Conservation (phyloP, 176 grass and related monocot species). For the Carex littledalei region DNA sequence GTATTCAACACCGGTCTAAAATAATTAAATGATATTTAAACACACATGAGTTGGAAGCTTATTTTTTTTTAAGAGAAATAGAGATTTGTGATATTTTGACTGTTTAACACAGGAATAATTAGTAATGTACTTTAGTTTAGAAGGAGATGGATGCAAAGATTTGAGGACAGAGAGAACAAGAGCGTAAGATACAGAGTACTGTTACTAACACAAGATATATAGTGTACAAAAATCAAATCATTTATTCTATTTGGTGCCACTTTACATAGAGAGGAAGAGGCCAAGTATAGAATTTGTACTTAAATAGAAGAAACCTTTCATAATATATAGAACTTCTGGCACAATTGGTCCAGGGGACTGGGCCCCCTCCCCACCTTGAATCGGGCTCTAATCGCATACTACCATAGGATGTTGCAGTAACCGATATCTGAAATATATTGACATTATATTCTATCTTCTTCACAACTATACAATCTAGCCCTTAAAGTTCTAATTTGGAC, state of each 20-base stretch:
- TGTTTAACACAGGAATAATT: not conserved
- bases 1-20: not conserved
- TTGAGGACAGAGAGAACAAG: not conserved
- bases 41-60: not conserved
- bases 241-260: not conserved
- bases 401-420: not conserved
- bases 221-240: not conserved
- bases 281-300: not conserved
- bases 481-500: not conserved
- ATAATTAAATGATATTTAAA: not conserved
- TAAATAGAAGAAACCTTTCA: not conserved
- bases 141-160: not conserved
- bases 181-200: not conserved
- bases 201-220: not conserved
- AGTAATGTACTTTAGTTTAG: not conserved
- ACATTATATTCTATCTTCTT: conserved; percentile 8
- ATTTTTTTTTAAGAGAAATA: not conserved
- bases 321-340: not conserved
- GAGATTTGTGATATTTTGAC: not conserved
- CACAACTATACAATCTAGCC: not conserved
- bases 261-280: not conserved
- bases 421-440: not conserved
- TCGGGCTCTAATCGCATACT: not conserved
- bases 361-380: not conserved
- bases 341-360: not conserved